A percentile compares a stretch with the other conserved stretches of the same genome.
These are phyloP conservation scores for Lodderomyces oxycetoniae DNA, from an alignment of 1,139 yeast species.

Conservation along the genomic window DNA sequence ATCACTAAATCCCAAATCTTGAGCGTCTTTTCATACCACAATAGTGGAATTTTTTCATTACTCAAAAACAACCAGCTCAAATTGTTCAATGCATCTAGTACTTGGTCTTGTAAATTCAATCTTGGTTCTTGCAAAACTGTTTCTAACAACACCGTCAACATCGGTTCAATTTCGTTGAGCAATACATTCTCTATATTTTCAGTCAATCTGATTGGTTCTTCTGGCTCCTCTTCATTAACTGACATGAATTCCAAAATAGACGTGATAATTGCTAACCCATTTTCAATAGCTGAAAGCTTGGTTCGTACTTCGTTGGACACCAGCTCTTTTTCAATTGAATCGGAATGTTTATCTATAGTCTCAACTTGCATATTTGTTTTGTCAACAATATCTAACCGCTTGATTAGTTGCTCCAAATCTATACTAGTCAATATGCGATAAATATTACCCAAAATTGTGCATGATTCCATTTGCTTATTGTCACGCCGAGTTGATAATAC, in stretches of 20 bases:
- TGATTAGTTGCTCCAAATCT: conserved; percentile 38
- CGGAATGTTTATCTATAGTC: conserved; percentile 10
- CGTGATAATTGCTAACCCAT: conserved; percentile 69
- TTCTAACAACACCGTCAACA: conserved; percentile 34
- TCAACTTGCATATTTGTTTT: conserved; percentile 35
- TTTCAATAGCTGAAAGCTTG: conserved; percentile 60
- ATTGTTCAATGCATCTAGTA: conserved; percentile 67
- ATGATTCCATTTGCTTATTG: conserved; percentile 21
- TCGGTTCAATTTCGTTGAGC: conserved; percentile 34
- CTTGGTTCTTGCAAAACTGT: conserved; percentile 26
- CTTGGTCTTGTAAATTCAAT: conserved; percentile 45
- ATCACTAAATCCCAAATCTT: conserved; percentile 36
- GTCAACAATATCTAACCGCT: conserved; percentile 19
- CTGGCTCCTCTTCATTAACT: conserved; percentile 21
- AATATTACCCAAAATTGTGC: conserved; percentile 21
- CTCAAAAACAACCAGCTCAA: conserved; percentile 50
- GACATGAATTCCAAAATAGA: conserved; percentile 62
- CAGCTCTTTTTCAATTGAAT: conserved; percentile 22
- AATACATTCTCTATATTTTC: conserved; percentile 24
- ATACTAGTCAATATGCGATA: conserved; percentile 31
- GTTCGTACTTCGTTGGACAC: conserved; percentile 40
- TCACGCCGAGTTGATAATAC: conserved; percentile 17
- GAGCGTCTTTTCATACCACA: conserved; percentile 30
- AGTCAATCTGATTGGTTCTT: conserved; percentile 20
- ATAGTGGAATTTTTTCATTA: conserved; percentile 29